Evolutionary conservation across 805 yeast species (phyloP), one percentile per base, ranked within the genome.

Genomic region (Candida lessepsii): DNA sequence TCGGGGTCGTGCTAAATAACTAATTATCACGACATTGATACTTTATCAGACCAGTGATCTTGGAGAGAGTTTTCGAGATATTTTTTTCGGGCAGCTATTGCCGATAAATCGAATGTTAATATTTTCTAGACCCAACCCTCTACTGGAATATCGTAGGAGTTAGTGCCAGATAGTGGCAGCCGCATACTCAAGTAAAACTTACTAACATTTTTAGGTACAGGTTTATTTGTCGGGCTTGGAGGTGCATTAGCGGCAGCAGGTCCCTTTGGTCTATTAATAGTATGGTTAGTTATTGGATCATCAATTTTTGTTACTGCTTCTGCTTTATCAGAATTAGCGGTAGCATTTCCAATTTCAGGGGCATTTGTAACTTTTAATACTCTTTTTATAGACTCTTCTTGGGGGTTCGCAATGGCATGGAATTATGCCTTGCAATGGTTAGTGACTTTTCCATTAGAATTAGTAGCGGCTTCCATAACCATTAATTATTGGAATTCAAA

Each of bases 171-270:
- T n/a, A n/a, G n/a, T n/a, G n/a, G n/a, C n/a, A n/a, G 33, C 33
- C 33, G 33, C 33, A 29, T 29, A 13, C n/a, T 29, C 20, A 9
- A 5, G 13, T 29, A 29, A 29, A 29, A 29, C 33, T 15, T 35
- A 38, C 41, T 38, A 38, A 38, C 41, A 18, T 17, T 25, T 35
- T 7, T 38, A 38, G 41, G 41, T 26, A 48, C 51, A 13, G 86
- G 87, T 54, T 60, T 81, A 41, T 78, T 80, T 44, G 75, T 81
- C 35, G 83, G 83, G 43, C 71, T 84, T 1, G 86, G 85, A 40
- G 57, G 70, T 39, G 76, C 84, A 1, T 61, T 81, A 45, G 60
- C 58, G 29, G 65, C 75, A 14, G 86, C 84, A 49, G 86, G 86
- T 37, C 83, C 84, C 8, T 81, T 80, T 9, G 77, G 82, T 27